Evolutionary conservation across 768 basidiomycete genomes (phyloP).

Genomic region (Hortiboletus flavorubellus): DNA sequence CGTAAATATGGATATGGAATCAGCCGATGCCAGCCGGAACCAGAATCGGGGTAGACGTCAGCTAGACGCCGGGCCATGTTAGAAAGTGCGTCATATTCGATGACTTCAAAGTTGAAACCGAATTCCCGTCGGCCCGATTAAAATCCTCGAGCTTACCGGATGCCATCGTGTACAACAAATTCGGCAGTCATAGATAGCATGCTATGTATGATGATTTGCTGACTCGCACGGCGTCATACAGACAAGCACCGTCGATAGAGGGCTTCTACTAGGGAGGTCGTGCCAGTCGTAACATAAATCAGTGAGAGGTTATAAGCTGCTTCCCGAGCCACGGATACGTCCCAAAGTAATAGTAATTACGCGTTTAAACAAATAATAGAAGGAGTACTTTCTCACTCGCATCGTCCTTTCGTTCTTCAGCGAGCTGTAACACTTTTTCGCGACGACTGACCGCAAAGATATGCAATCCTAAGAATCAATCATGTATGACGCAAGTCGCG

Average conservation of each 20-base stretch:
- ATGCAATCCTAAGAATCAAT: slow-evolving; percentile 55
- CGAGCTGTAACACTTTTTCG: slow-evolving; percentile 64
- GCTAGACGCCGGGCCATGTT: neutral
- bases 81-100: neutral
- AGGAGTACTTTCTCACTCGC: neutral
- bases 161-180: neutral
- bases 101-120: neutral
- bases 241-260: slow-evolving; percentile 83
- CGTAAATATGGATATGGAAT: neutral
- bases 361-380: neutral
- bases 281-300: slow-evolving; percentile 79
- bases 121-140: neutral
- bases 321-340: slow-evolving; percentile 10
- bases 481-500: neutral
- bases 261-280: slow-evolving; percentile 61
- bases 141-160: neutral
- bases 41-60: slow-evolving; percentile 3
- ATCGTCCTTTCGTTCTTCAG: slow-evolving; percentile 34
- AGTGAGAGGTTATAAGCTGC: slow-evolving; percentile 61
- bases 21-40: neutral
- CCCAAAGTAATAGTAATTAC: neutral
- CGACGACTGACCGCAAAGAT: slow-evolving; percentile 85
- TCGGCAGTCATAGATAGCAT: neutral
- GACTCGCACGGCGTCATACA: slow-evolving; percentile 39
- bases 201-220: neutral